phyloP scores from a whole-genome alignment of 2,329 filamentous ascomycete species.

The Fusarium stilboides region DNA sequence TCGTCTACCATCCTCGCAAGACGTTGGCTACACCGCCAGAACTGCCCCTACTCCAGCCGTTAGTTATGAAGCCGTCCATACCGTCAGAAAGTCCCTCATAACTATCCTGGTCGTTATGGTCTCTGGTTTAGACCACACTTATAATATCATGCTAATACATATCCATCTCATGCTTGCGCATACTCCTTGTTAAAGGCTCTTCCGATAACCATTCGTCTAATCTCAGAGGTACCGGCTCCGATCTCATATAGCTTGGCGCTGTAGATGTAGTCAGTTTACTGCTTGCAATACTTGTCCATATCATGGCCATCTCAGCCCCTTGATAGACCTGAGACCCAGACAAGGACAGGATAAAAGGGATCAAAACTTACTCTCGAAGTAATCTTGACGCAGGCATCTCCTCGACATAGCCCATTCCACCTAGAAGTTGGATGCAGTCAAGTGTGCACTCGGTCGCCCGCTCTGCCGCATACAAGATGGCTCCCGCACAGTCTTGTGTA shows the following conservation, averaged over 20 bases:
- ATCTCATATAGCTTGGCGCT: constrained; percentile 92
- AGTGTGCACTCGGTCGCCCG: constrained; percentile 88
- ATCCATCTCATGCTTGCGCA: constrained; percentile 55
- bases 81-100: not conserved
- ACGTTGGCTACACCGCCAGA: constrained; percentile 24
- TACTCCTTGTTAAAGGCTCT: constrained; percentile 92
- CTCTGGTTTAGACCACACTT: not conserved
- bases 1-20: constrained; percentile 1
- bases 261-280: constrained; percentile 50
- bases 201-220: constrained; percentile 94
- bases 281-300: not conserved
- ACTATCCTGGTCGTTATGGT: not conserved
- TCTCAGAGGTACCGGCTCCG: constrained; percentile 94
- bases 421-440: constrained; percentile 92
- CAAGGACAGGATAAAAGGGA: not conserved
- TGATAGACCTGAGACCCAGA: not conserved
- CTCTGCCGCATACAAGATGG: constrained; percentile 94
- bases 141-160: not conserved
- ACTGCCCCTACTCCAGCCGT: constrained; percentile 1
- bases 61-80: not conserved
- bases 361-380: constrained; percentile 74
- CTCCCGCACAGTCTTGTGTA: constrained; percentile 94
- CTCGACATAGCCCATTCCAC: constrained; percentile 96
- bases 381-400: constrained; percentile 93
- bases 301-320: not conserved